phyloP scores from a whole-genome alignment of 805 yeast species.

The Saccharomycopsis lassenensis region DNA sequence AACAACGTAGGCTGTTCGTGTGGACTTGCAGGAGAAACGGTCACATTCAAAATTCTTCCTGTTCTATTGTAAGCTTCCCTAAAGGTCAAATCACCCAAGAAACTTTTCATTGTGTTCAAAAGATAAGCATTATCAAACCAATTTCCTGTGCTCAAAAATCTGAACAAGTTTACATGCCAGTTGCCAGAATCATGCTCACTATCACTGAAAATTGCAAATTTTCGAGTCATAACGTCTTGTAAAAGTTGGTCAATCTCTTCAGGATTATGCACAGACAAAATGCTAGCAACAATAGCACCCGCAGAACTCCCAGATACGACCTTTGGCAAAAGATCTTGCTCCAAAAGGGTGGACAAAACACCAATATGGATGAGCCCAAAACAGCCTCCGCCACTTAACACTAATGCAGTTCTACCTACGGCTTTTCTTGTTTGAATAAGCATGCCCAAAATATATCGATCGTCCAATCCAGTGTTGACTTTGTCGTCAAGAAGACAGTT shows the following conservation, averaged over 20 bases:
- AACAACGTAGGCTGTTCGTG: conserved; percentile 86
- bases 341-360: conserved; percentile 68
- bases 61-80: conserved; percentile 92
- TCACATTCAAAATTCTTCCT: conserved; percentile 84
- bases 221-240: conserved; percentile 31
- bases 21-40: conserved; percentile 83
- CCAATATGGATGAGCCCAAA: conserved; percentile 92
- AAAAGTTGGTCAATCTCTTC: conserved; percentile 56
- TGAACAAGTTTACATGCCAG: conserved; percentile 32
- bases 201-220: conserved; percentile 48
- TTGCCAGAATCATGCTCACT: conserved; percentile 38
- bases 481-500: conserved; percentile 14
- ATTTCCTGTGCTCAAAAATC: conserved; percentile 75
- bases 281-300: conserved; percentile 89
- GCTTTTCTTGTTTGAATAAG: conserved; percentile 80
- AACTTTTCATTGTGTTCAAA: conserved; percentile 58
- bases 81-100: conserved; percentile 85
- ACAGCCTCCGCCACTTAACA: conserved; percentile 94
- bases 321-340: conserved; percentile 66
- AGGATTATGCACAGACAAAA: conserved; percentile 69
- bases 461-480: conserved; percentile 37
- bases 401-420: conserved; percentile 88
- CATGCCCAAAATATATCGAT: conserved; percentile 61
- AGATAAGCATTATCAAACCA: conserved; percentile 74
- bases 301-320: conserved; percentile 92